A percentile compares a stretch with the other conserved stretches of the same genome.
Conservation (phyloP, 148 eudicot genomes). For the Fallopia convolvulus region DNA sequence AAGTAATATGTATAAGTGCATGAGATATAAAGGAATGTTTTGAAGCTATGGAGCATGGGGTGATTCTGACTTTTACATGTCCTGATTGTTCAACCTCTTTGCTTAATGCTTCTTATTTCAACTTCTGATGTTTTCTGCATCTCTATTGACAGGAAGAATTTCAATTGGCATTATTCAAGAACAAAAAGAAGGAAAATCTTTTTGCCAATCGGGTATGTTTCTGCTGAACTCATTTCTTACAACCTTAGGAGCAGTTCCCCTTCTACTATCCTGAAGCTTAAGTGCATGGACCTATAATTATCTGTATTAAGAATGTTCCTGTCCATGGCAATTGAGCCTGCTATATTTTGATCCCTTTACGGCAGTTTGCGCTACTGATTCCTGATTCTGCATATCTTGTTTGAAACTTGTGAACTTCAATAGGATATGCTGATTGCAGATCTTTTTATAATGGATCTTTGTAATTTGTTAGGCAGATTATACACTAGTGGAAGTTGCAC, state of each 20-base stretch:
- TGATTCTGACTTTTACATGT: neutral
- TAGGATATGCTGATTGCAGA: neutral
- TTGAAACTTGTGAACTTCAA: neutral
- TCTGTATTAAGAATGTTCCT: neutral
- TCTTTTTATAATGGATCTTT: neutral
- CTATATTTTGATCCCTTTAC: neutral
- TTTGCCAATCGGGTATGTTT: conserved; percentile 78
- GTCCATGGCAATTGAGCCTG: neutral
- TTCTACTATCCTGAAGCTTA: neutral
- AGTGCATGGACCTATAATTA: neutral
- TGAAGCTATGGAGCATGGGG: neutral
- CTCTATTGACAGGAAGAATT: conserved; percentile 71
- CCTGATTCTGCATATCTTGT: neutral
- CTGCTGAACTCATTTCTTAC: neutral
- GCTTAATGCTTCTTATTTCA: neutral
- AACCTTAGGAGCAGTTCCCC: neutral
- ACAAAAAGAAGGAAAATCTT: conserved; percentile 85
- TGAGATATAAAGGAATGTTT: too few relatives aligned
- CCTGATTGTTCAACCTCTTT: neutral
- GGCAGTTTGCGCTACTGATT: neutral
- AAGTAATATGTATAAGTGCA: neutral
- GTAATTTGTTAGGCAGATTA: neutral
- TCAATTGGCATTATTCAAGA: conserved; percentile 83
- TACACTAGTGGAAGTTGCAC: neutral
- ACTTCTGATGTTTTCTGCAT: neutral